Percentiles rank a stretch among this genome's conserved stretches.
These are phyloP conservation scores for Arachnomyces sp. DNA, from an alignment of 2,329 filamentous ascomycete species.

Conservation along the genomic window DNA sequence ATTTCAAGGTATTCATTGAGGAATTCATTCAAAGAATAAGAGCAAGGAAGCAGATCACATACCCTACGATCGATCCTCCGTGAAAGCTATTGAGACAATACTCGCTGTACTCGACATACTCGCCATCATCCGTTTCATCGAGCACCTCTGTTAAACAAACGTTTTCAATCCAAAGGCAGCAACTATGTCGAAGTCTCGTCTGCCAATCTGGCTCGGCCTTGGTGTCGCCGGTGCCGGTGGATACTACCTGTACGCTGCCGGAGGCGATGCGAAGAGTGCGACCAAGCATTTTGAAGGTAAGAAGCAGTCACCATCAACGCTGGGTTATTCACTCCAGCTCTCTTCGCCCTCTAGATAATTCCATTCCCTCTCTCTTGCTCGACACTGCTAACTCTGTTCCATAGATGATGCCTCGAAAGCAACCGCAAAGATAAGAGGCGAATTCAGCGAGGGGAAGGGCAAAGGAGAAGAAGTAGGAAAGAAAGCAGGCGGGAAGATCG, in stretches of 20 bases:
- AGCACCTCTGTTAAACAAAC: neutral
- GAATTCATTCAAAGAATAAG: too few relatives aligned
- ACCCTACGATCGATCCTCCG: too few relatives aligned
- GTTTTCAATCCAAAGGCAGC: constrained; percentile 3
- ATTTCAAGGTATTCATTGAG: too few relatives aligned
- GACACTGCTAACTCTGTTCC: too few relatives aligned
- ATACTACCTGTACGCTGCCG: constrained; percentile 87
- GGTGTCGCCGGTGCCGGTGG: constrained; percentile 61
- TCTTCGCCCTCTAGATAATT: too few relatives aligned
- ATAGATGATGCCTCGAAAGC: constrained; percentile 69
- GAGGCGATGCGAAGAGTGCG: constrained; percentile 73
- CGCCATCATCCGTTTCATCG: neutral
- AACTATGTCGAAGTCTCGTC: constrained; percentile 31
- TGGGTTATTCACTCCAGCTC: neutral
- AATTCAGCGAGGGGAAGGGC: constrained; percentile 56
- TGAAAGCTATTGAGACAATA: too few relatives aligned
- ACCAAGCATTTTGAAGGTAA: constrained; percentile 79
- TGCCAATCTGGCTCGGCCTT: constrained; percentile 40
- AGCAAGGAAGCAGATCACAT: too few relatives aligned
- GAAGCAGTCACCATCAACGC: constrained; percentile 21
- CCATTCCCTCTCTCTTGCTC: too few relatives aligned
- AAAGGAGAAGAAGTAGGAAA: constrained; percentile 57
- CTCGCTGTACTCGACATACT: neutral
- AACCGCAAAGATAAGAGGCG: constrained; percentile 57
- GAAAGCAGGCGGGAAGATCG: constrained; percentile 58